Evolutionary conservation across 192 early-diverging fungal genomes (phyloP).

Genomic region (Phycomyces blakesleeanus): DNA sequence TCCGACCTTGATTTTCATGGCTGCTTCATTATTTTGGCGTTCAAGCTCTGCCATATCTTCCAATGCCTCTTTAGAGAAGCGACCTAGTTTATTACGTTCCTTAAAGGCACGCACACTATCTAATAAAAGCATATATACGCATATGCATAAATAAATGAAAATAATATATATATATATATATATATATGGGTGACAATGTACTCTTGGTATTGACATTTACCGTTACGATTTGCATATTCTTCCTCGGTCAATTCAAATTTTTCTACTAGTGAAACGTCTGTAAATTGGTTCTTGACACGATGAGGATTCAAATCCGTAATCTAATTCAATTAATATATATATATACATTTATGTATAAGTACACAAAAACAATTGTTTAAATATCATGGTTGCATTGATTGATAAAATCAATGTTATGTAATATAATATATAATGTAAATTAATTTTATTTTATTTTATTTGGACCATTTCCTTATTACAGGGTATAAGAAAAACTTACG

Average conservation of each 20-base stretch:
- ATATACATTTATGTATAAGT: no score
- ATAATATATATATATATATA: no score
- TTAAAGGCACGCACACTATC: constrained; percentile 90
- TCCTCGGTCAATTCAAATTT: constrained; percentile 91
- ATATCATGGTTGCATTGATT: no score
- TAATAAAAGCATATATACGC: no score
- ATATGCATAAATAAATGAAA: no score
- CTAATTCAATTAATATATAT: no score
- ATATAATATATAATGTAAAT: no score
- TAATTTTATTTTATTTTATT: no score
- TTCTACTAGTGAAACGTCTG: constrained; percentile 85
- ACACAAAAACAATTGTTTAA: no score
- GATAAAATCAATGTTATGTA: no score
- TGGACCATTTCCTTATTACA: background rate
- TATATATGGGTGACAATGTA: no score
- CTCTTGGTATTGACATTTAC: constrained; percentile 34
- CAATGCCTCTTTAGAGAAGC: constrained; percentile 62
- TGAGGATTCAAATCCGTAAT: constrained; percentile 69
- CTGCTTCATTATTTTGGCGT: constrained; percentile 60
- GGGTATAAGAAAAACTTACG: constrained; percentile 33
- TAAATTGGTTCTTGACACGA: constrained; percentile 66
- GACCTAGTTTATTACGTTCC: constrained; percentile 81
- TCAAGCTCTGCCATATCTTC: constrained; percentile 26
- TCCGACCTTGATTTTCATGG: constrained; percentile 64
- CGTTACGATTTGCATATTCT: constrained; percentile 78